Conservation (phyloP, 1,284 basidiomycete genomes). For the Neonothopanus nambi region DNA sequence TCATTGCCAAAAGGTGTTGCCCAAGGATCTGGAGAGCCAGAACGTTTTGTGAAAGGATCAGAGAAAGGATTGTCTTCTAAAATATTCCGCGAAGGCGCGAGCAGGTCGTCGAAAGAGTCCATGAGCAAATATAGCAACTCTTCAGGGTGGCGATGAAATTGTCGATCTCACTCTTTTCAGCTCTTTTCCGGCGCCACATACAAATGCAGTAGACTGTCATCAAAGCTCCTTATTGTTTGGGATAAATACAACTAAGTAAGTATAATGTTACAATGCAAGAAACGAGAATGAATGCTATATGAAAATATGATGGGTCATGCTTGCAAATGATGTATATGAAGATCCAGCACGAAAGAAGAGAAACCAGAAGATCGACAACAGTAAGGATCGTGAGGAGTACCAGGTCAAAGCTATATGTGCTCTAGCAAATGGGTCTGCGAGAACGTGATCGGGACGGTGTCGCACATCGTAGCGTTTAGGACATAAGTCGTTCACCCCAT, state of each 20-base stretch:
- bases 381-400: too few species aligned
- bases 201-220: too few species aligned
- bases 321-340: neutral
- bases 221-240: too few species aligned
- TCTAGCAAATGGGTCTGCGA: neutral
- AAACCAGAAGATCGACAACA: neutral
- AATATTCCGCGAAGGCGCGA: constrained; percentile 59
- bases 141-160: neutral
- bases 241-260: neutral
- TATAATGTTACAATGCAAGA: constrained; percentile 5
- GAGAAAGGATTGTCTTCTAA: constrained; percentile 78
- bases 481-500: constrained; percentile 76
- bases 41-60: constrained; percentile 68
- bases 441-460: neutral
- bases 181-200: too few species aligned
- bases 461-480: constrained; percentile 32
- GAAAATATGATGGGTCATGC: neutral
- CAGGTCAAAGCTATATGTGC: too few species aligned
- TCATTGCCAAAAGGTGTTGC: constrained; percentile 43
- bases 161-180: neutral
- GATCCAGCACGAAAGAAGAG: neutral
- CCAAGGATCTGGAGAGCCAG: constrained; percentile 79
- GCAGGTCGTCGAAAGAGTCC: constrained; percentile 78
- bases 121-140: constrained; percentile 30
- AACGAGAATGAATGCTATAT: neutral